Evolutionary conservation across 2,329 filamentous ascomycete genomes (phyloP).

Genomic region (Xylariaceae sp.): DNA sequence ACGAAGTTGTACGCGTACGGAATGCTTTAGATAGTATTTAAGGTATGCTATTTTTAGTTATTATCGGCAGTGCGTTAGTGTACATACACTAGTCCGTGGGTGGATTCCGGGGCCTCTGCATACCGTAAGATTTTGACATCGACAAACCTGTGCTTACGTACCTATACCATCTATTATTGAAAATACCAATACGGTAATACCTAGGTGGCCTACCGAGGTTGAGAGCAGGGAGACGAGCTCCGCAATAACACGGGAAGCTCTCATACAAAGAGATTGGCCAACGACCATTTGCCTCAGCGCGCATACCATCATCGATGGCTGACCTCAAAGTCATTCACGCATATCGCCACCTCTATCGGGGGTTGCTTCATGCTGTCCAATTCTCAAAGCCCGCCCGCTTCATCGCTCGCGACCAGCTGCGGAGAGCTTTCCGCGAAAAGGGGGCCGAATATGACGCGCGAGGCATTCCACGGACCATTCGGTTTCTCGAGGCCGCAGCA

Average conservation of each 20-base stretch:
- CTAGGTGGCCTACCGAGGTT: too few species aligned
- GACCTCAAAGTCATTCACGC: constrained; percentile 52
- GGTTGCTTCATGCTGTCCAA: constrained; percentile 64
- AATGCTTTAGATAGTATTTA: too few species aligned
- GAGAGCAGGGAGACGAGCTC: too few species aligned
- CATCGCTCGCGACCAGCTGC: constrained; percentile 55
- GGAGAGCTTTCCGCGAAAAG: constrained; percentile 54
- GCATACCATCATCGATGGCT: constrained; percentile 27
- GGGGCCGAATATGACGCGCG: constrained; percentile 44
- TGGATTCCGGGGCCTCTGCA: too few species aligned
- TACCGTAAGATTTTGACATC: not conserved
- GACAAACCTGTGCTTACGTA: not conserved
- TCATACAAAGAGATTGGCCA: not conserved
- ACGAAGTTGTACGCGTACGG: too few species aligned
- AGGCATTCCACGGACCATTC: constrained; percentile 60
- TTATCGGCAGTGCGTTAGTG: too few species aligned
- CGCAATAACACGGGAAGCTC: too few species aligned
- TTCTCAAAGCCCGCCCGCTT: constrained; percentile 66
- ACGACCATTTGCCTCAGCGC: not conserved
- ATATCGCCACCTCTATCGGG: constrained; percentile 67
- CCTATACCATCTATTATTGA: too few species aligned
- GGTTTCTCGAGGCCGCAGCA: constrained; percentile 65
- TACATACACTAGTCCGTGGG: too few species aligned
- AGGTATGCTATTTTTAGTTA: too few species aligned
- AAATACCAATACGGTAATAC: too few species aligned